Base-by-base conservation (phyloP, 108 stramenopile species). In the Craspedostauros australis region DNA sequence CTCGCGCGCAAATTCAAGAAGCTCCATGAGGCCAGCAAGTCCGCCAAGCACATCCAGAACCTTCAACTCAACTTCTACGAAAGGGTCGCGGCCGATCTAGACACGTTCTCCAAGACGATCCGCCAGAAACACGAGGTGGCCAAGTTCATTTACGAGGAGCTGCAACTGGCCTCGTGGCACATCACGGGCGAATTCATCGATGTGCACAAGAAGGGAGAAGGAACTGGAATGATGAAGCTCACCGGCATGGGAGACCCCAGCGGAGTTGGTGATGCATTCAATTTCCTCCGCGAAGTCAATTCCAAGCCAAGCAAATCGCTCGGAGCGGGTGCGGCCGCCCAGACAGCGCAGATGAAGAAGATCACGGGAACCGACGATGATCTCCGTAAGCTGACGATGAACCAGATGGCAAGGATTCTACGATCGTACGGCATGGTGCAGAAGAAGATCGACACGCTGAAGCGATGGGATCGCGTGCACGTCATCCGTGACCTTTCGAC, bases 381-480 rank as follows among this genome's bases (percentile, higher is more conserved):
- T 76, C 60, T 93, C 46, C 68, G 92, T 56, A 93, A 89, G 66
- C 76, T 93, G 7, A 93, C 83, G 8, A 93, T 93, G 92, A 84
- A 88, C 26, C 87, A 93, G 55, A 89, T 93, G 92, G 74, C 70
- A 38, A 65, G 66, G 26, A 64, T 88, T 31, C 72, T 89, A 26
- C 75, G 79, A n/a, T 81, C 78, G 0, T 90, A 86, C 54, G 88
- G 86, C 9, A 88, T 90, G 84, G 66, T 72, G 34, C 77, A 90
- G 55, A 86, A 83, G 37, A 45, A 90, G 18, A 86, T 94, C 46
- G 66, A 83, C 27, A 84, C 73, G n/a, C 43, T 94, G 28, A 94
- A 94, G 55, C 80, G 92, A 20, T 94, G 92, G 92, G 92, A 94
- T 84, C 71, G 90, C 16, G 92, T 94, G 6, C 92, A 94, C 54